Conservation (phyloP, 2,329 filamentous ascomycete species). For the Ceratocystis alfenasii region DNA sequence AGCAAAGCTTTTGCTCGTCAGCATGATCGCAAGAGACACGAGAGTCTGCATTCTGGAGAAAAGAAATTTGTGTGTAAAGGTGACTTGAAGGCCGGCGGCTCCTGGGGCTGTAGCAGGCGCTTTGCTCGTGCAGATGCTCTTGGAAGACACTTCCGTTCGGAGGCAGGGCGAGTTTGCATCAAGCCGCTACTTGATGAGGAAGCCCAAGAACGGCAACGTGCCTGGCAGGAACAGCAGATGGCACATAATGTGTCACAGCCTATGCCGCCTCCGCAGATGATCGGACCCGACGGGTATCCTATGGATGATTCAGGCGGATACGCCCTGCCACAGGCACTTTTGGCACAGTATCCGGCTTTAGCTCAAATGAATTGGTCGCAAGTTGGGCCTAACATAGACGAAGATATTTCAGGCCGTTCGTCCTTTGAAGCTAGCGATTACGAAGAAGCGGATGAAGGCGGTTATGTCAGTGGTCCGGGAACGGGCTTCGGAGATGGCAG, state of each 20-base stretch:
- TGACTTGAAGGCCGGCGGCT: slow-evolving; percentile 66
- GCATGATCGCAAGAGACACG: slow-evolving; percentile 93
- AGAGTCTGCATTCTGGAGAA: slow-evolving; percentile 89
- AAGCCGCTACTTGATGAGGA: slow-evolving; percentile 96
- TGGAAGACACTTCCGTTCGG: slow-evolving; percentile 86
- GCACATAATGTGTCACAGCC: slow-evolving; percentile 44
- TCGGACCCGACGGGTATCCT: slow-evolving; percentile 46
- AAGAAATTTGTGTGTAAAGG: slow-evolving; percentile 98
- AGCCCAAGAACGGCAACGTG: slow-evolving; percentile 64
- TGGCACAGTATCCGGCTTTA: slow-evolving; percentile 88
- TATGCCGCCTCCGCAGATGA: slow-evolving; percentile 36
- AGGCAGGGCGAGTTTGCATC: slow-evolving; percentile 91
- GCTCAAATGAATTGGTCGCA: slow-evolving; percentile 74
- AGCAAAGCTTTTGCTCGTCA: slow-evolving; percentile 95
- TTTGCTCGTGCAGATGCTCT: slow-evolving; percentile 94
- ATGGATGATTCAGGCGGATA: slow-evolving; percentile 48
- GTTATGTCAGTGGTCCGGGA: slow-evolving; percentile 53
- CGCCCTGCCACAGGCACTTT: slow-evolving; percentile 69
- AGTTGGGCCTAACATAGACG: slow-evolving; percentile 53
- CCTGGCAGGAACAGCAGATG: slow-evolving; percentile 61
- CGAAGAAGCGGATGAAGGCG: slow-evolving; percentile 59
- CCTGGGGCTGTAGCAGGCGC: slow-evolving; percentile 85
- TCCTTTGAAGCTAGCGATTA: slow-evolving; percentile 75
- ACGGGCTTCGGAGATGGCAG: slow-evolving; percentile 47
- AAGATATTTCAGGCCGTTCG: slow-evolving; percentile 64